Evolutionary conservation across 306 rosid species (phyloP).

Genomic region (Urtica urens): DNA sequence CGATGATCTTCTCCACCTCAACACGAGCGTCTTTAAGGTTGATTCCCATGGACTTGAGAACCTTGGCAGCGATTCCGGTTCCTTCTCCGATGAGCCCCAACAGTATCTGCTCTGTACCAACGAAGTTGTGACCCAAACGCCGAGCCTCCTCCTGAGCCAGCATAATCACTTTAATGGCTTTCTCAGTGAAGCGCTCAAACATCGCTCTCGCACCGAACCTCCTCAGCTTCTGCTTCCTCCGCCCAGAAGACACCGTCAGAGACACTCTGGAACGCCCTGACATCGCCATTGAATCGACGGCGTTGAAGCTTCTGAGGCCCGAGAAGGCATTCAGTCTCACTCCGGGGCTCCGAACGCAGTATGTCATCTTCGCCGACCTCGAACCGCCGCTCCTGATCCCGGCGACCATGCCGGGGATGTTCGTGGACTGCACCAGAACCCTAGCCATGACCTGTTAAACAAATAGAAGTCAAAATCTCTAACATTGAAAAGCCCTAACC

Average conservation of each 20-base stretch:
- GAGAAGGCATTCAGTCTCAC: slow-evolving; percentile 48
- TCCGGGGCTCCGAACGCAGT: slow-evolving; percentile 30
- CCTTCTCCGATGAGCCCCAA: slow-evolving; percentile 98
- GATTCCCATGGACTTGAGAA: slow-evolving; percentile 92
- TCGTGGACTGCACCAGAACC: slow-evolving; percentile 73
- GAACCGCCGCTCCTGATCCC: slow-evolving; percentile 39
- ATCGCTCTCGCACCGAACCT: slow-evolving; percentile 71
- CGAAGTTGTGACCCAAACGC: slow-evolving; percentile 96
- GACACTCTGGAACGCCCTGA: slow-evolving; percentile 45
- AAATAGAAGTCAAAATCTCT: no score
- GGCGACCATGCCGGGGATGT: slow-evolving; percentile 46
- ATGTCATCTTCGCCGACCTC: slow-evolving; percentile 49
- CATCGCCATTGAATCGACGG: slow-evolving; percentile 45
- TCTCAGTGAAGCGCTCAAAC: slow-evolving; percentile 98
- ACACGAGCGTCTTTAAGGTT: slow-evolving; percentile 96
- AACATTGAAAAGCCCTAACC: no score
- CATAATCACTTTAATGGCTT: slow-evolving; percentile 95
- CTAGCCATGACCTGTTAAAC: slow-evolving; percentile 81
- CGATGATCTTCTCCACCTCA: slow-evolving; percentile 97
- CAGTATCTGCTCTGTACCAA: slow-evolving; percentile 97
- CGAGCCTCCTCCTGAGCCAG: slow-evolving; percentile 99
- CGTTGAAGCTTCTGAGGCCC: slow-evolving; percentile 57
- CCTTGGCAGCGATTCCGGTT: slow-evolving; percentile 96
- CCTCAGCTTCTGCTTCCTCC: slow-evolving; percentile 42
- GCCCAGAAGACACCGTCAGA: slow-evolving; percentile 34